Conservation (phyloP, 2,329 filamentous ascomycete species). For the Ophiostoma novo-ulmi region DNA sequence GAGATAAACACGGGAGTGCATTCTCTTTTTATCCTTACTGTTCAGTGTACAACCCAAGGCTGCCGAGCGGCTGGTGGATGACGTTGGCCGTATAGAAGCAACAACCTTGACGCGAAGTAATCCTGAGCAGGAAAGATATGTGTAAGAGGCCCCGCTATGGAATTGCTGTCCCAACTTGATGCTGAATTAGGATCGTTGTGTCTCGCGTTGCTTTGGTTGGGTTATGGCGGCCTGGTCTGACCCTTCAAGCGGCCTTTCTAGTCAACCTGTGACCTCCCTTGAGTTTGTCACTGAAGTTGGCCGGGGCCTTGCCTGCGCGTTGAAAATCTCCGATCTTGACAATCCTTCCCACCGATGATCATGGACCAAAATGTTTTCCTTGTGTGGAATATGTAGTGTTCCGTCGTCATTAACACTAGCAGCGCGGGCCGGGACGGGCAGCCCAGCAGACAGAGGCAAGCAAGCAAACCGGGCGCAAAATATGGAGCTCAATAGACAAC, state of each 20-base stretch:
- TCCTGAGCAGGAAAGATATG: background rate
- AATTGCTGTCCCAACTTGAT: slow-evolving; percentile 4
- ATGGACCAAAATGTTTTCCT: background rate
- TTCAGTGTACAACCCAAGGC: background rate
- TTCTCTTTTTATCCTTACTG: background rate
- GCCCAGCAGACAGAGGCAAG: background rate
- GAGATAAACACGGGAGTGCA: background rate
- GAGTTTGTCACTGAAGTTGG: background rate
- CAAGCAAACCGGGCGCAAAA: background rate
- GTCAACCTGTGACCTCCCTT: background rate
- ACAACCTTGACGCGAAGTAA: background rate
- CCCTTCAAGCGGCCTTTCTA: background rate
- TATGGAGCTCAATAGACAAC: background rate
- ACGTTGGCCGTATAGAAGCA: background rate
- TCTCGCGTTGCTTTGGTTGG: slow-evolving; percentile 13
- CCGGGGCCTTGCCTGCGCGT: slow-evolving; percentile 1
- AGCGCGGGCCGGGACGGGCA: slow-evolving; percentile 1
- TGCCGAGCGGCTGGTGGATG: background rate
- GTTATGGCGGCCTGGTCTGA: slow-evolving; percentile 4
- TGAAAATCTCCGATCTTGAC: background rate
- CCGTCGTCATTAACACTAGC: slow-evolving; percentile 12
- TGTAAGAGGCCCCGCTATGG: slow-evolving; percentile 8
- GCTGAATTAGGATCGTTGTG: slow-evolving; percentile 6
- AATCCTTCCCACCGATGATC: background rate
- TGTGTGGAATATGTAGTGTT: background rate